Percentiles rank a stretch among this genome's conserved stretches.
phyloP scores from a whole-genome alignment of 2,329 filamentous ascomycete species.

The Fusarium nelsonii region DNA sequence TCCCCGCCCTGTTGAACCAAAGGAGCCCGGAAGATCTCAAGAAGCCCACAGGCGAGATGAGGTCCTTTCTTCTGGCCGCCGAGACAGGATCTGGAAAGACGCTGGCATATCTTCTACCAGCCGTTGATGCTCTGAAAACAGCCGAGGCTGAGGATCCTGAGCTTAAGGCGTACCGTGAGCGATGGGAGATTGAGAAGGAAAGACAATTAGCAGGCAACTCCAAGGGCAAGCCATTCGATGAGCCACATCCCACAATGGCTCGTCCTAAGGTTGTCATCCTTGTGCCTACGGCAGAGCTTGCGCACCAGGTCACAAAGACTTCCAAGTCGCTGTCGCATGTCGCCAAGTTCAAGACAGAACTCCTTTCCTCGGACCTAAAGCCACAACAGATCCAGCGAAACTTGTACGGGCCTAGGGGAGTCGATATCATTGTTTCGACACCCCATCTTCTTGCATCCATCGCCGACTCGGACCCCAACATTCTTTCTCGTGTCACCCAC shows the following conservation, averaged over 20 bases:
- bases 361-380: constrained; percentile 82
- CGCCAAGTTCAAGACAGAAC: constrained; percentile 86
- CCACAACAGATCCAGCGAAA: constrained; percentile 85
- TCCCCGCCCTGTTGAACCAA: constrained; percentile 80
- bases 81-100: constrained; percentile 99
- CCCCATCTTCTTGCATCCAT: constrained; percentile 92
- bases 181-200: constrained; percentile 66
- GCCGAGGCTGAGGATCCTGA: constrained; percentile 73
- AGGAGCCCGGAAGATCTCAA: constrained; percentile 49
- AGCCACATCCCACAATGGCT: constrained; percentile 78
- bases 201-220: constrained; percentile 66
- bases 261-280: constrained; percentile 87
- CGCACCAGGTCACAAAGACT: constrained; percentile 84
- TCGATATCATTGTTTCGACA: constrained; percentile 89
- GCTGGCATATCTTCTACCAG: constrained; percentile 88
- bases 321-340: constrained; percentile 86
- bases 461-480: constrained; percentile 88
- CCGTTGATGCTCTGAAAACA: constrained; percentile 85
- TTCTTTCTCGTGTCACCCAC: constrained; percentile 90
- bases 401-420: constrained; percentile 82
- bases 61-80: constrained; percentile 83
- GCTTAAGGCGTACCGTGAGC: constrained; percentile 68
- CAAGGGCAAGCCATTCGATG: constrained; percentile 74
- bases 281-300: constrained; percentile 92
- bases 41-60: constrained; percentile 56